Evolutionary conservation across 2,329 filamentous ascomycete genomes (phyloP), one percentile per base, ranked within the genome.

Genomic region (Alternaria brassicicola): DNA sequence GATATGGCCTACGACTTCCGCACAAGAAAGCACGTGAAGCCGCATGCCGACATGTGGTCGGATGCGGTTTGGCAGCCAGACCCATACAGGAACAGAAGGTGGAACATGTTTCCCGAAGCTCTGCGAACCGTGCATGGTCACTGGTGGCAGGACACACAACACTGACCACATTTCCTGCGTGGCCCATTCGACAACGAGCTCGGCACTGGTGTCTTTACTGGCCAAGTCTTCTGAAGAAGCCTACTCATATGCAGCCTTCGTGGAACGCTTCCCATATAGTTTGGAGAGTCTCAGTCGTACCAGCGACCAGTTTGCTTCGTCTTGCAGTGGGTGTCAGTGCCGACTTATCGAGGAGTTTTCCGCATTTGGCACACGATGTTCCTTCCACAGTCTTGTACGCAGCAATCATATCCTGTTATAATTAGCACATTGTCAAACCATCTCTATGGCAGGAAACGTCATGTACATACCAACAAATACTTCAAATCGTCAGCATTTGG

Each of bases 181-280:
- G 50, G 55, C 6, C 33, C 17, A 17, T 6, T 52, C 4, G 17
- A 36, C 17, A 58, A 61, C 17, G 42, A 60, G 30, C 39, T 48
- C 15, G 58, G 47, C 31, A 30, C 17, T 21, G 43, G 54, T 10
- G 26, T 26, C 6, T 26, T 31, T 36, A 54, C 13, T 7, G 19
- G 15, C 50, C 52, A 36, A 25, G 43, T 15, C 35, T 19, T 8
- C 21, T 21, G 39, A 9, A 26, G 15, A 10, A 42, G 13, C 3
- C 15, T 25, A 4, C 17, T 42, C 23, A 42, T 6, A 42, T 46
- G 43, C 76, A 78, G 19, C 64, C 59, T 60, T 78, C 76, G 31
- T 78, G 76, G n/a, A 76, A 67, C 31, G 76, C 67, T 57, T 77
- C 68, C 76, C 76, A 78, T 2, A 69, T 58, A 2, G 54, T 67